Evolutionary conservation across 2,329 filamentous ascomycete genomes (phyloP), one percentile per base, ranked within the genome.

Genomic region (Pestalotiopsis sp.): DNA sequence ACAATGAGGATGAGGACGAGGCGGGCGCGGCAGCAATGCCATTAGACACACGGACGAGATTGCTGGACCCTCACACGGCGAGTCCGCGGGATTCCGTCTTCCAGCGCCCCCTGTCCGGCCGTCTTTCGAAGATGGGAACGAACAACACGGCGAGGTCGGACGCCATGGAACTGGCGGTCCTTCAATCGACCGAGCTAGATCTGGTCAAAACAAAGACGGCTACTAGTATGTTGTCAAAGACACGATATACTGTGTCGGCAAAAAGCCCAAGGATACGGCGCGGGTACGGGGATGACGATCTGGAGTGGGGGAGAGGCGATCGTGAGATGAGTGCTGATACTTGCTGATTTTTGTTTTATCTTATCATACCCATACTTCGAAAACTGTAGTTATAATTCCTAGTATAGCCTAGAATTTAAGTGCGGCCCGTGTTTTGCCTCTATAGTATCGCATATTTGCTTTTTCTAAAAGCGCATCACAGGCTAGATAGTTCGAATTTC

Each of bases 221-320:
- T 14, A 68, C 63, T 56, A 68, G 67, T 45, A 60, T 68, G n/a
- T 20, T 68, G 36, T 61, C 67, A 56, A 68, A 68, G 56, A 68
- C 67, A 17, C 62, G 67, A 31, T 68, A 63, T 11, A 56, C 67
- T 9, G 66, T 67, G 58, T 67, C 66, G 41, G 66, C 40, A 3
- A 57, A 62, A 1, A 68, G 67, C 56, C 38, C 63, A 0, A 63
- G 67, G 52, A 65, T 52, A 56, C 67, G 67, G 9, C 61, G 67
- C 17, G 56, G 67, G 17, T 60, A 52, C 20, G 49, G 41, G 9
- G 41, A 62, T 12, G 60, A 68, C 20, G 67, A 68, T 38, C 31
- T 68, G 62, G 67, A 68, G 38, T 68, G 67, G 67, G 66, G 67
- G 12, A 36, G 61, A 20, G 40, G 20, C 17, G 67, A 68, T 13